Conservation (phyloP, 1,284 basidiomycete species). For the Abortiporus biennis region DNA sequence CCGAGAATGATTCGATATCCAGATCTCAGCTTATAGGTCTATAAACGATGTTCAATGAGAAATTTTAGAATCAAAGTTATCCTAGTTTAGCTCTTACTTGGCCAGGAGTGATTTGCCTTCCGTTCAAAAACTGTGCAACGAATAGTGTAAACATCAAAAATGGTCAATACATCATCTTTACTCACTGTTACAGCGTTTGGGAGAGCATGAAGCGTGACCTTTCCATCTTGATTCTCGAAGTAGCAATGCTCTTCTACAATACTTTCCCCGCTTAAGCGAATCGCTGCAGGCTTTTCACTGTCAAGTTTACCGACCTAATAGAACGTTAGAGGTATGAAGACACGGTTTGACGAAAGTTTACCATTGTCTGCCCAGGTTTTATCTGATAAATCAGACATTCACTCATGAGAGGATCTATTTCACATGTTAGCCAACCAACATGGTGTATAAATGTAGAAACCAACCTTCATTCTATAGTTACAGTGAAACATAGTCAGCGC, state of each 20-base stretch:
- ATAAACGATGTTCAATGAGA: conserved; percentile 18
- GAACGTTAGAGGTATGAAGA: conserved; percentile 4
- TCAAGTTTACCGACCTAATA: conserved; percentile 76
- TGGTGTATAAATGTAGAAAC: no score
- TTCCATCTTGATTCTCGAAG: conserved; percentile 84
- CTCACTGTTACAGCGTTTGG: conserved; percentile 81
- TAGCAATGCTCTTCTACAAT: conserved; percentile 91
- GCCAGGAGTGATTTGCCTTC: conserved; percentile 74
- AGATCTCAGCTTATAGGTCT: conserved; percentile 80
- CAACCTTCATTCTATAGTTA: conserved; percentile 73
- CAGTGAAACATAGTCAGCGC: neutral
- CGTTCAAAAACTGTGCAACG: conserved; percentile 79
- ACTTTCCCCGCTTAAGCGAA: conserved; percentile 88
- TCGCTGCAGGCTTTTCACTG: conserved; percentile 76
- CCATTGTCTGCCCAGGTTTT: conserved; percentile 82
- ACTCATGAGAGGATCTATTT: conserved; percentile 78
- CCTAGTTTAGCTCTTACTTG: conserved; percentile 43
- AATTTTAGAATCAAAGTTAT: conserved; percentile 11
- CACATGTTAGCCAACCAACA: no score
- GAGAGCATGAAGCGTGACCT: conserved; percentile 77
- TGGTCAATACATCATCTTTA: conserved; percentile 12
- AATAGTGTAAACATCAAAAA: neutral
- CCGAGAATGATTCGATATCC: conserved; percentile 95
- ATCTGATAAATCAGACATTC: conserved; percentile 95
- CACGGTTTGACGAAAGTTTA: conserved; percentile 28